phyloP scores from a whole-genome alignment of 2,329 filamentous ascomycete species.

The Blumeria hordei region DNA sequence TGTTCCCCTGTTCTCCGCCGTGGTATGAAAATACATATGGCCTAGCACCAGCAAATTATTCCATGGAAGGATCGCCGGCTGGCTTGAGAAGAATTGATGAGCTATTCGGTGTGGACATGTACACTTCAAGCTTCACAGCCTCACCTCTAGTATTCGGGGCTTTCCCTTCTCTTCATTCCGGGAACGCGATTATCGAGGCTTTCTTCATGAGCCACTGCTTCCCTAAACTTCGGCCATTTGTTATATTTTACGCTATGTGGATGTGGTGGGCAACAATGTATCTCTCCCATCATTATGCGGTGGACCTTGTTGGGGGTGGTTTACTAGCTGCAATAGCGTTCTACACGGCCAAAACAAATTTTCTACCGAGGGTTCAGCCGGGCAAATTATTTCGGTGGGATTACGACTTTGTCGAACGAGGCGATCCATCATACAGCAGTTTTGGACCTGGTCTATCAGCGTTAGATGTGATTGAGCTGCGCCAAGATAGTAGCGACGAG shows the following conservation, averaged over 20 bases:
- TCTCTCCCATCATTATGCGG: conserved; percentile 86
- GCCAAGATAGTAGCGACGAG: conserved; percentile 44
- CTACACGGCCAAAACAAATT: conserved; percentile 59
- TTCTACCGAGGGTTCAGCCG: conserved; percentile 56
- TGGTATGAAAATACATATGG: conserved; percentile 95
- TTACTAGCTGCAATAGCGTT: conserved; percentile 56
- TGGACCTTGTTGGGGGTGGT: conserved; percentile 73
- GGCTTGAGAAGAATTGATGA: conserved; percentile 73
- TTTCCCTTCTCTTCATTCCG: conserved; percentile 82
- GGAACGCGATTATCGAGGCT: conserved; percentile 68
- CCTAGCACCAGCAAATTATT: conserved; percentile 74
- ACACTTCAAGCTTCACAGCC: conserved; percentile 76
- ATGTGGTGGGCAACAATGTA: conserved; percentile 99
- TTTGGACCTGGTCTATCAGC: conserved; percentile 24
- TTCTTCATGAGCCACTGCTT: conserved; percentile 88
- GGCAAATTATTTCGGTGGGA: conserved; percentile 85
- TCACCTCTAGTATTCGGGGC: conserved; percentile 86
- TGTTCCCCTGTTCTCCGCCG: conserved; percentile 82
- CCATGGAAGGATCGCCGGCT: conserved; percentile 70
- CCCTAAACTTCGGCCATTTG: conserved; percentile 55
- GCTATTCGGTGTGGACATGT: conserved; percentile 76
- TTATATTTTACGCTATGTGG: conserved; percentile 70
- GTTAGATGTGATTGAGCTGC: conserved; percentile 11
- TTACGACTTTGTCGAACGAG: conserved; percentile 78
- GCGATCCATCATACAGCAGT: conserved; percentile 35